A percentile compares a stretch with the other conserved stretches of the same genome.
These are phyloP conservation scores for Oenanthe javanica DNA, from an alignment of 140 eudicot species.

Conservation along the genomic window DNA sequence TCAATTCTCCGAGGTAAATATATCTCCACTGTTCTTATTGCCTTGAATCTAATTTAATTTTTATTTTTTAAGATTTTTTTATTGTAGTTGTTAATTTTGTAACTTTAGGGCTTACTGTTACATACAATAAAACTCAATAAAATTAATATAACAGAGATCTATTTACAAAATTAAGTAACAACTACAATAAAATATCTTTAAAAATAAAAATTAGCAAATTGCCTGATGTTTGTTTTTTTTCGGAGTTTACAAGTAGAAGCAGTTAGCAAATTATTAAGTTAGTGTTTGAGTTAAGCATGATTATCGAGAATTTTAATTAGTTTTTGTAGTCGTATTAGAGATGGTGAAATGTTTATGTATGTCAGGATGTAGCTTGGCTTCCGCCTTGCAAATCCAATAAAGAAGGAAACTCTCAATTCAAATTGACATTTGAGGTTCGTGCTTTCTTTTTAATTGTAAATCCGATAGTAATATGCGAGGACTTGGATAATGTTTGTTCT, in stretches of 20 bases:
- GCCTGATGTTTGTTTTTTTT: neutral
- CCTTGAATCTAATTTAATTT: too few species aligned
- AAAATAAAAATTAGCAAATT: too few species aligned
- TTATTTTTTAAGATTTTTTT: too few species aligned
- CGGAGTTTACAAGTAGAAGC: neutral
- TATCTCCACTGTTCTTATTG: too few species aligned
- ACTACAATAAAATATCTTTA: too few species aligned
- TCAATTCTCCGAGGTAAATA: conserved; percentile 29
- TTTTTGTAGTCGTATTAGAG: too few species aligned
- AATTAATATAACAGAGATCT: too few species aligned
- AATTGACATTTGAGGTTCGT: conserved; percentile 21
- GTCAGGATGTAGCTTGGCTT: conserved; percentile 61
- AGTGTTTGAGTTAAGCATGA: neutral
- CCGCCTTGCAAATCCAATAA: conserved; percentile 26
- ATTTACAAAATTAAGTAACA: too few species aligned
- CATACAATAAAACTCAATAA: neutral
- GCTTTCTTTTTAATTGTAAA: neutral
- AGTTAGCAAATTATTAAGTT: neutral
- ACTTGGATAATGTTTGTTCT: neutral
- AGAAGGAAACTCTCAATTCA: conserved; percentile 14
- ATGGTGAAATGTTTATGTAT: neutral
- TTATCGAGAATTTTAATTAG: neutral
- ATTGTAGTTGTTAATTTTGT: neutral
- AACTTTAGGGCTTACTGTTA: neutral
- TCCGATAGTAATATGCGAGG: neutral